A percentile compares a stretch with the other conserved stretches of the same genome.
Conservation (phyloP, 768 basidiomycete species). For the Leccinellum rugosiceps region DNA sequence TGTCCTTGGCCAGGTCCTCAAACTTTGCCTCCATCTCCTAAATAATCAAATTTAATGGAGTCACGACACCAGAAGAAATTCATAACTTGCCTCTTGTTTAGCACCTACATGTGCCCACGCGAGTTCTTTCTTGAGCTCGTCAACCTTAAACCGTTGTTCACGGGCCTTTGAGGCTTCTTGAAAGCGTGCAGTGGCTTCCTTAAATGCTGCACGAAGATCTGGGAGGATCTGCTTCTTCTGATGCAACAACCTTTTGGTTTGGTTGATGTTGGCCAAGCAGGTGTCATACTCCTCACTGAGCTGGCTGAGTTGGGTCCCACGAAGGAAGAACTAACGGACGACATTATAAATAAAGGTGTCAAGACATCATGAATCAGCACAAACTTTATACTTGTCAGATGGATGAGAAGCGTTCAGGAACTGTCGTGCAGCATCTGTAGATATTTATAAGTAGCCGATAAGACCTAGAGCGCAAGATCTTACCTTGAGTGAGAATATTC, state of each 20-base stretch:
- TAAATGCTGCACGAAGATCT: slow-evolving; percentile 60
- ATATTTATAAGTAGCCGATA: background rate
- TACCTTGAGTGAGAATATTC: slow-evolving; percentile 89
- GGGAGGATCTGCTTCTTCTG: slow-evolving; percentile 78
- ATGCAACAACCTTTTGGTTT: slow-evolving; percentile 60
- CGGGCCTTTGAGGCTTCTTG: slow-evolving; percentile 74
- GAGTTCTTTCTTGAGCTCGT: slow-evolving; percentile 73
- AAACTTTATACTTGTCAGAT: slow-evolving; percentile 84
- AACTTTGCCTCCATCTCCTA: slow-evolving; percentile 46
- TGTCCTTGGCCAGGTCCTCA: slow-evolving; percentile 38
- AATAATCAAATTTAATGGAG: background rate
- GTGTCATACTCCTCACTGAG: slow-evolving; percentile 83
- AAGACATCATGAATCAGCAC: slow-evolving; percentile 8
- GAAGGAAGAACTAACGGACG: slow-evolving; percentile 77
- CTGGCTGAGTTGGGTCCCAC: slow-evolving; percentile 87
- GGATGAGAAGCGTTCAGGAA: slow-evolving; percentile 84
- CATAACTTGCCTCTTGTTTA: slow-evolving; percentile 57
- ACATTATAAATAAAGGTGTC: slow-evolving; percentile 1
- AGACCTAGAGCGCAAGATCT: background rate
- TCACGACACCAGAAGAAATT: background rate
- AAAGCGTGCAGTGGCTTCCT: slow-evolving; percentile 56
- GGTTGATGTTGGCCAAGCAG: slow-evolving; percentile 68
- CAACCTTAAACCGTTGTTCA: slow-evolving; percentile 63
- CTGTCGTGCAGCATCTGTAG: slow-evolving; percentile 43
- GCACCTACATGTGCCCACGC: slow-evolving; percentile 83